A percentile compares a stretch with the other conserved stretches of the same genome.
These are phyloP conservation scores for Pleurotus eryngii DNA, from an alignment of 768 basidiomycete species.

Conservation along the genomic window DNA sequence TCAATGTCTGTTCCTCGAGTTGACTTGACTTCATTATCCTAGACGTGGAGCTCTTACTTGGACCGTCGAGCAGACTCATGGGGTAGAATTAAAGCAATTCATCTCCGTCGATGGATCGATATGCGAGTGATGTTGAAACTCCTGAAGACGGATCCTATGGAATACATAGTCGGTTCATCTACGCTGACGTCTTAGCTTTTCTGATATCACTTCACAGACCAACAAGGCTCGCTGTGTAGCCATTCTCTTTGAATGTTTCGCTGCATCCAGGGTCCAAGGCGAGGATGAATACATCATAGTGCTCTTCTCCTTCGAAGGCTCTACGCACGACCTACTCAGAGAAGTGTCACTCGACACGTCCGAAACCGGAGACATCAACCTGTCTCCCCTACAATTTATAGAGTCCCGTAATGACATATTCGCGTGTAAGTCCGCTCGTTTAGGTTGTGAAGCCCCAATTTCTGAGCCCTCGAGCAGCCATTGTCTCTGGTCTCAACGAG, in stretches of 20 bases:
- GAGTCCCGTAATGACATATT: conserved; percentile 34
- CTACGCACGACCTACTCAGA: conserved; percentile 49
- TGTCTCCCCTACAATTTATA: conserved; percentile 28
- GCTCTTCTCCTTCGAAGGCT: conserved; percentile 56
- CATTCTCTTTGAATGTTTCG: conserved; percentile 50
- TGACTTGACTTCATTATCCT: not conserved
- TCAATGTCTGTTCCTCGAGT: not conserved
- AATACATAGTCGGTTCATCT: conserved; percentile 48
- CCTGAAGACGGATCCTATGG: conserved; percentile 55
- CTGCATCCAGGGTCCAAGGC: conserved; percentile 42
- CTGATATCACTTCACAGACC: conserved; percentile 29
- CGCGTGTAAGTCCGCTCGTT: conserved; percentile 26
- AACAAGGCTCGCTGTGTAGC: conserved; percentile 48
- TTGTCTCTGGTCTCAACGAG: conserved; percentile 40
- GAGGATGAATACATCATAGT: conserved; percentile 58
- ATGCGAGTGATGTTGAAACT: conserved; percentile 58
- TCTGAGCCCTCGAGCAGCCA: conserved; percentile 27
- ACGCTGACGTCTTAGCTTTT: not conserved
- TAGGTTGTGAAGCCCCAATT: conserved; percentile 8
- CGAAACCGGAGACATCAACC: conserved; percentile 21
- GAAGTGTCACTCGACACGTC: conserved; percentile 24
- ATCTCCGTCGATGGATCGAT: conserved; percentile 55
- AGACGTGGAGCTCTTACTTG: conserved; percentile 54
- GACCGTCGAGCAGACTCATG: conserved; percentile 49
- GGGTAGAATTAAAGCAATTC: conserved; percentile 49